phyloP scores from a whole-genome alignment of 495 filamentous ascomycete species.

The Daldinia childiae region DNA sequence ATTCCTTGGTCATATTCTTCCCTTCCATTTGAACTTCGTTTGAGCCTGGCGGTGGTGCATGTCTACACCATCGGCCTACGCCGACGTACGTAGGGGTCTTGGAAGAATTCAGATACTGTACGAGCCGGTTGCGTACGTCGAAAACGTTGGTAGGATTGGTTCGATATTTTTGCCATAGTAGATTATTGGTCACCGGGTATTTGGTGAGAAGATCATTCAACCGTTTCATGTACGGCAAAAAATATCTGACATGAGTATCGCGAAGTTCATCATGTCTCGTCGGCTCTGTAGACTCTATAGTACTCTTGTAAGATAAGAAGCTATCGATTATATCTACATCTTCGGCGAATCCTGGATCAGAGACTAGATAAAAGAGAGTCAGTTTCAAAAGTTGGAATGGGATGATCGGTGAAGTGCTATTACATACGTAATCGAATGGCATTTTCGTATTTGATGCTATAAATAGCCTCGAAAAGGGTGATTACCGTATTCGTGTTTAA shows the following conservation, averaged over 20 bases:
- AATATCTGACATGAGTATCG: background rate
- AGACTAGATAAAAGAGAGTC: background rate
- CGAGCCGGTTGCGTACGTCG: background rate
- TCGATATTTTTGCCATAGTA: background rate
- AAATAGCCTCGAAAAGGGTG: background rate
- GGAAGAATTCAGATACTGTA: background rate
- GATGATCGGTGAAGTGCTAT: background rate
- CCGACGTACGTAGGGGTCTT: background rate
- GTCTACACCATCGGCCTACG: background rate
- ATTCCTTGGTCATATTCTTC: rapidly evolving
- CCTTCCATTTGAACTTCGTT: background rate
- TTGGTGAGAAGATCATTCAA: background rate
- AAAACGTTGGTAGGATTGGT: background rate
- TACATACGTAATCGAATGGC: background rate
- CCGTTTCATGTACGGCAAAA: background rate
- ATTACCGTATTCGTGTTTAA: background rate
- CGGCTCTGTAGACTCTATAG: background rate
- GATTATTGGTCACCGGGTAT: background rate
- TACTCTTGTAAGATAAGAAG: background rate
- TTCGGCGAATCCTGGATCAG: background rate
- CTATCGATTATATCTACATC: background rate
- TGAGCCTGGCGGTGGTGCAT: background rate
- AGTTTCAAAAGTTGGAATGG: background rate
- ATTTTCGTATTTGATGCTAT: background rate
- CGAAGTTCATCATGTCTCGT: background rate